Evolutionary conservation across 2,329 filamentous ascomycete species (phyloP), one percentile per base, ranked within the genome.

Genomic region (Monilinia polystroma): DNA sequence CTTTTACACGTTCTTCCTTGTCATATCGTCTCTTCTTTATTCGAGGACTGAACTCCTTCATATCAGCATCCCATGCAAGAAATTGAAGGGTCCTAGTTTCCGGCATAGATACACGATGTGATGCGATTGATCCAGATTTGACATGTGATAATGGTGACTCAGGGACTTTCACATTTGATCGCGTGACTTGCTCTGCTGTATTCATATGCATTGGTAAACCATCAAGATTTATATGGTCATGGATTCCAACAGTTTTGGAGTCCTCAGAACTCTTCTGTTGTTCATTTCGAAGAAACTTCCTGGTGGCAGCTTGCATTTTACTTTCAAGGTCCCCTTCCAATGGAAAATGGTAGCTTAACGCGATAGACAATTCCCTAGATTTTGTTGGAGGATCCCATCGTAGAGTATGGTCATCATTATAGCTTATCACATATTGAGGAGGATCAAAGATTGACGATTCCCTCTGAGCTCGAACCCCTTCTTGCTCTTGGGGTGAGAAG

Each of bases 271-370:
- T 56, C 32, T 60, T 60, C n/a, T 66, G 56, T 38, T 47, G 47
- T 67, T 64, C 65, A 35, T 51, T 43, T n/a, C 43, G 47, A 20
- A 69, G 45, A 32, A 70, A 72, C 16, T 35, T 54, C n/a, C 55
- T 53, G 7, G 59, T 70, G 1, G 70, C 70, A 45, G 69, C 68
- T 57, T 67, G 63, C 68, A 72, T 70, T 47, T 71, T 71, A 38
- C 59, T 65, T 45, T 67, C 67, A 38, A 72, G 47, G 26, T 69
- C 67, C 11, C 35, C 54, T 26, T 69, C 54, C n/a, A 70, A 20
- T 18, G 70, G 69, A 43, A 69, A 72, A 47, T 71, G 66, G 43
- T 70, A 71, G 43, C 70, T 72, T 3, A 72, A 60, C 11, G 70
- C 70, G 54, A 69, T 35, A 11, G 70, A 69, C 16, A 72, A 56